These are phyloP conservation scores for Eimeria acervulina DNA, from an alignment of 169 alveolate species.

Conservation along the genomic window DNA sequence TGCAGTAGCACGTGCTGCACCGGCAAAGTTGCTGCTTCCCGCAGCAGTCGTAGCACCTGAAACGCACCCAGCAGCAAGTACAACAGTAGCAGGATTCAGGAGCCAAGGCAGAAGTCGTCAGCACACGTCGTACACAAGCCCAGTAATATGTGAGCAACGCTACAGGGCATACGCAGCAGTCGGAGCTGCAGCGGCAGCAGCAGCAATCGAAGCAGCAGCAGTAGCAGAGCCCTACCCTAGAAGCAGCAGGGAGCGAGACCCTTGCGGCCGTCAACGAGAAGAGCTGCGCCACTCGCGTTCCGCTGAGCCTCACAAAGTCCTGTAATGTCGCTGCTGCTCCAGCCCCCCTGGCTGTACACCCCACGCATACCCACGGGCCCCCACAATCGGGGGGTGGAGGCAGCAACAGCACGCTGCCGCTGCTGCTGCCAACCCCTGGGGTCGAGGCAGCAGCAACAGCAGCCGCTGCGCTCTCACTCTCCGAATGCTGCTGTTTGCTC, in stretches of 20 bases:
- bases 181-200: constrained; percentile 50
- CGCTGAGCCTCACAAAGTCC: constrained; percentile 62
- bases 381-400: constrained; percentile 64
- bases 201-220: constrained; percentile 4
- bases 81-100: background rate
- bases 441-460: constrained; percentile 58
- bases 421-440: background rate
- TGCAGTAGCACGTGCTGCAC: constrained; percentile 72
- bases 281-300: constrained; percentile 70
- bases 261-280: constrained; percentile 48
- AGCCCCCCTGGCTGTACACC: constrained; percentile 70
- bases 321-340: constrained; percentile 65
- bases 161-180: background rate
- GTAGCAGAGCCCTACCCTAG: constrained; percentile 58
- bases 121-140: background rate
- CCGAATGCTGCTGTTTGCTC: constrained; percentile 71
- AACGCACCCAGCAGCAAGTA: background rate
- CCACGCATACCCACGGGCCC: constrained; percentile 71
- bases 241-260: constrained; percentile 52
- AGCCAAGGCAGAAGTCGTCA: background rate
- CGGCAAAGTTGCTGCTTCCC: constrained; percentile 68
- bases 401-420: constrained; percentile 54
- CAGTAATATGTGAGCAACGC: background rate
- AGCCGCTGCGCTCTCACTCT: constrained; percentile 37
- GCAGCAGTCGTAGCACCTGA: constrained; percentile 74